Evolutionary conservation across 1,284 basidiomycete genomes (phyloP), one percentile per base, ranked within the genome.

Genomic region (Cryptococcus depauperatus): DNA sequence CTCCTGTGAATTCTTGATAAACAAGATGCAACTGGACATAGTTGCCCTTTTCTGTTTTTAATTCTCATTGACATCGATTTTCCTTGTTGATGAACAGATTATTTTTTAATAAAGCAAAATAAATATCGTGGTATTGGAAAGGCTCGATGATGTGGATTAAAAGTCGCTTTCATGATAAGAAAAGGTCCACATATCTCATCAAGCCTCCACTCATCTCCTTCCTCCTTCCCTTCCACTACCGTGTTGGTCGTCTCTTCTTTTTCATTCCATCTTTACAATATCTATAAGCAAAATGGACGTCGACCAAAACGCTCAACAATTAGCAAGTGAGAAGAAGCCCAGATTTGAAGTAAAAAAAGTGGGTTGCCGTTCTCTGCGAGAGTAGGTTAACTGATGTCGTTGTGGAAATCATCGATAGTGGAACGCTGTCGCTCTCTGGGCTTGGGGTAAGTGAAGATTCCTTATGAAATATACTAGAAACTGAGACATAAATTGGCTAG

Each of bases 261-360:
- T 40, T 32, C 44, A 21, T 41, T 13, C 40, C 19, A 19, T 16
- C 16, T 30, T 7, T 41, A 5, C 27, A 6, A 37, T 22, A 39
- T 32, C 32, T 21, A 38, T 33, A 21, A 26, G n/a, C n/a, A 14
- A 47, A 43, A 78, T 60, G 55, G 72, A 62, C 41, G 80, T 80
- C 58, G 76, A 78, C 47, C 59, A 63, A 22, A 46, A 51, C 2
- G 40, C 46, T 4, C 37, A 19, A 38, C 39, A 32, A 44, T 51
- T 25, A 9, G 28, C 40, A 30, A 76, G 76, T 57, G 77, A 76
- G 47, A 64, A 62, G 61, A 69, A 70, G 55, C 77, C 77, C 33
- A 85, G 89, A 54, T 95, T 95, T 61, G 90, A 95, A 71, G 90
- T 95, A 54, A 95, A 93, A 77, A 93, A 93, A 84, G 90, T 91